Percentiles rank a stretch among this genome's conserved stretches.
phyloP scores from a whole-genome alignment of 2,329 filamentous ascomycete genomes.

The Penicillium sp. region DNA sequence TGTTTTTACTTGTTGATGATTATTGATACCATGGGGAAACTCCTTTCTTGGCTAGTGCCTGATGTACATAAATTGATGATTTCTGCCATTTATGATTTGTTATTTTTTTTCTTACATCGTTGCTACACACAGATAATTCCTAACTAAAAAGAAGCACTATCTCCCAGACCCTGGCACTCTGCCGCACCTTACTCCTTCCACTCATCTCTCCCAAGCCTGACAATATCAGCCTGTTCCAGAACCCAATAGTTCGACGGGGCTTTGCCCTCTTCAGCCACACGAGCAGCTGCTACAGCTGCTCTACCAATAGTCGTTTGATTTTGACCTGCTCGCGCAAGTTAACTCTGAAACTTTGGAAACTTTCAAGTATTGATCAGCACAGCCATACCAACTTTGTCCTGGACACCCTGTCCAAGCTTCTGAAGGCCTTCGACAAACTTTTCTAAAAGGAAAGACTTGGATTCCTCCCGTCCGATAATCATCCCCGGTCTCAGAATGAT shows the following conservation, averaged over 20 bases:
- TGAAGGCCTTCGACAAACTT: conserved; percentile 22
- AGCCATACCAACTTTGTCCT: conserved; percentile 32
- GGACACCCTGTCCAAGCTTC: conserved; percentile 26
- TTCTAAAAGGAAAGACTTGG: conserved; percentile 26
- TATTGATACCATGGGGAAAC: not conserved
- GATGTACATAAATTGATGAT: not conserved
- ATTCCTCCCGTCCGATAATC: conserved; percentile 34
- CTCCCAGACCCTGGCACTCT: too few species aligned
- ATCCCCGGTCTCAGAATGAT: conserved; percentile 40
- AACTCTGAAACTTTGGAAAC: not conserved
- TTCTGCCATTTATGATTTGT: not conserved
- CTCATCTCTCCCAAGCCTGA: conserved; percentile 31
- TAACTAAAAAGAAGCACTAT: not conserved
- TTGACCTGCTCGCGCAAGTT: conserved; percentile 21
- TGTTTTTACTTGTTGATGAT: not conserved
- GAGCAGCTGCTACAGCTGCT: conserved; percentile 32
- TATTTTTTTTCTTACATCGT: not conserved
- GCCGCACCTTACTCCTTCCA: conserved; percentile 23
- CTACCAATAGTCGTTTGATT: conserved; percentile 30
- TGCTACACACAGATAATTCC: not conserved
- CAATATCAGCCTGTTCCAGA: conserved; percentile 31
- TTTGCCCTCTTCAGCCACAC: conserved; percentile 27
- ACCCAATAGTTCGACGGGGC: conserved; percentile 33
- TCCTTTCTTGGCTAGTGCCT: not conserved
- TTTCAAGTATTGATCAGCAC: not conserved